These are phyloP conservation scores for Phytopythium vexans DNA, from an alignment of 352 stramenopile species.

Conservation along the genomic window DNA sequence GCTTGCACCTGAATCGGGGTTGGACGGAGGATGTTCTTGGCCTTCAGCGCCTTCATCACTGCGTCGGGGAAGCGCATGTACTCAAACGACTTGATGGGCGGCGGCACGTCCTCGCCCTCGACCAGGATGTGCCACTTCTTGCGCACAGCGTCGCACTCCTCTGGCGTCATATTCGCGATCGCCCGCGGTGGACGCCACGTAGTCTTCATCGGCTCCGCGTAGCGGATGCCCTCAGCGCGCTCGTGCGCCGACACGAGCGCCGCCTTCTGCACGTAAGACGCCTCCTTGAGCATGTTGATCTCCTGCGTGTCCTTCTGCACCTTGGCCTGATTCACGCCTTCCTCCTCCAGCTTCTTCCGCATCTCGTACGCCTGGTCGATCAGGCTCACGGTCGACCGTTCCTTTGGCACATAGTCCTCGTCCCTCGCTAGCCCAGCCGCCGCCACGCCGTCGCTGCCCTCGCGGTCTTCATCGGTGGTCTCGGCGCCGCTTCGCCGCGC, in stretches of 20 bases:
- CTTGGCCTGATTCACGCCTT: conserved; percentile 78
- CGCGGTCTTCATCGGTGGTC: conserved; percentile 8
- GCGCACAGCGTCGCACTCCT: conserved; percentile 88
- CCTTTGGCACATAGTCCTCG: conserved; percentile 4
- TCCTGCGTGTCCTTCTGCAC: conserved; percentile 85
- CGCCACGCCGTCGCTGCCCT: conserved; percentile 3
- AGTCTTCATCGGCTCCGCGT: conserved; percentile 87
- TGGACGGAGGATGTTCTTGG: conserved; percentile 95
- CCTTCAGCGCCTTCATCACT: conserved; percentile 90
- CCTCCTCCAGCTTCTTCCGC: conserved; percentile 70
- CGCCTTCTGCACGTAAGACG: conserved; percentile 95
- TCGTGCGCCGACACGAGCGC: conserved; percentile 93
- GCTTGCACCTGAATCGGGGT: conserved; percentile 99
- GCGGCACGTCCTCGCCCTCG: conserved; percentile 94
- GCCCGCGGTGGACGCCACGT: conserved; percentile 90
- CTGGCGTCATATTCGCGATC: conserved; percentile 85
- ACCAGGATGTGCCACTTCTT: conserved; percentile 98
- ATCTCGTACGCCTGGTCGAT: conserved; percentile 85
- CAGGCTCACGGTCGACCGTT: conserved; percentile 68
- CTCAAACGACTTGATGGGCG: conserved; percentile 96
- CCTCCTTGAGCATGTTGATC: conserved; percentile 93
- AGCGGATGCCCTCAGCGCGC: conserved; percentile 90
- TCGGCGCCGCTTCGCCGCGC: conserved; percentile 6
- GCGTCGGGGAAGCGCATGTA: conserved; percentile 96
- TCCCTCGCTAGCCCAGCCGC: conserved; percentile 1